Percentiles rank a stretch among this genome's conserved stretches.
These are phyloP conservation scores for Tillandsia leiboldiana DNA, from an alignment of 176 grass and related monocot species.

Conservation along the genomic window DNA sequence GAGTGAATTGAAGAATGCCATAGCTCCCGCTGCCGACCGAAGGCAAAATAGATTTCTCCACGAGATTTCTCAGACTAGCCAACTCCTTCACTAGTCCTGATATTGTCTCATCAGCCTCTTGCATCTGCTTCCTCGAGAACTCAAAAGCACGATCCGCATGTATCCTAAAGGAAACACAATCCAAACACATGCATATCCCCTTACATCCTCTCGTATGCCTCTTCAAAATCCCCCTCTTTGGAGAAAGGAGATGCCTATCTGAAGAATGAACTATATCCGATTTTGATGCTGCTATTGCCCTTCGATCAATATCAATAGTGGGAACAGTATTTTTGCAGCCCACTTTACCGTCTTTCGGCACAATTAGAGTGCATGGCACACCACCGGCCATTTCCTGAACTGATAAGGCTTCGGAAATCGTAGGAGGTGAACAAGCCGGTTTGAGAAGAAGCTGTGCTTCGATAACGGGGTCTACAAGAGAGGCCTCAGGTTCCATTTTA, in stretches of 20 bases:
- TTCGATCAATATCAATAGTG: neutral
- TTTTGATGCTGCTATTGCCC: neutral
- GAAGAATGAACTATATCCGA: slow-evolving; percentile 4
- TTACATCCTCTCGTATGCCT: slow-evolving; percentile 50
- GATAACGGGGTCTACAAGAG: slow-evolving; percentile 25
- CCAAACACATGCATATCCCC: slow-evolving; percentile 77
- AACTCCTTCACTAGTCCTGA: slow-evolving; percentile 51
- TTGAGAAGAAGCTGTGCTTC: slow-evolving; percentile 17
- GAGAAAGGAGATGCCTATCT: slow-evolving; percentile 24
- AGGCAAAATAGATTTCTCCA: slow-evolving; percentile 33
- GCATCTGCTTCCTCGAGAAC: slow-evolving; percentile 84
- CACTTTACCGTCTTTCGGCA: slow-evolving; percentile 13
- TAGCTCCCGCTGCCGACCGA: slow-evolving; percentile 7
- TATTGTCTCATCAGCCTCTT: slow-evolving; percentile 81
- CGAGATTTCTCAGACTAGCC: slow-evolving; percentile 34
- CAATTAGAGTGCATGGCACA: neutral
- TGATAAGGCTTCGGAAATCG: slow-evolving; percentile 31
- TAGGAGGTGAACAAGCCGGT: slow-evolving; percentile 22
- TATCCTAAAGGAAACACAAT: slow-evolving; percentile 52
- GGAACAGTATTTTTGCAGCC: slow-evolving; percentile 3
- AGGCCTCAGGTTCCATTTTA: slow-evolving; percentile 20
- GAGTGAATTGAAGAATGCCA: slow-evolving; percentile 17
- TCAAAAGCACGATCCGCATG: slow-evolving; percentile 66
- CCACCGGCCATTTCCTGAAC: slow-evolving; percentile 35
- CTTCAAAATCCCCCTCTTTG: slow-evolving; percentile 64